phyloP scores from a whole-genome alignment of 2,329 filamentous ascomycete genomes.

The Sporothrix globosa region DNA sequence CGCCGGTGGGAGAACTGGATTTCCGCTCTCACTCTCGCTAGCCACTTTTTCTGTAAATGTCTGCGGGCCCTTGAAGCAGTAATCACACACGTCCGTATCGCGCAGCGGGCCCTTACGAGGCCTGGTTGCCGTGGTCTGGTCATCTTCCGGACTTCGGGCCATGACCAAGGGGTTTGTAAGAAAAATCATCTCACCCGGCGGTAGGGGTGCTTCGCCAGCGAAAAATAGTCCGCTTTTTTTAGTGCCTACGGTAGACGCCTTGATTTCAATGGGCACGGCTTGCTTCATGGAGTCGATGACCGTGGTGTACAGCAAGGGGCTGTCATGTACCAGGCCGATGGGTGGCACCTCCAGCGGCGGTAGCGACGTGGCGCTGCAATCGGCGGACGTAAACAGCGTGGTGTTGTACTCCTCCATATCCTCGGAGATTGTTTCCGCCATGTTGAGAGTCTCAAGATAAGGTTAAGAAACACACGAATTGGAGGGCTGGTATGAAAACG shows the following conservation, averaged over 20 bases:
- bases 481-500: neutral
- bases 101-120: neutral
- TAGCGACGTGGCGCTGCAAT: slow-evolving; percentile 16
- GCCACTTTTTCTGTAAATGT: slow-evolving; percentile 30
- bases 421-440: neutral
- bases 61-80: slow-evolving; percentile 38
- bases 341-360: slow-evolving; percentile 24
- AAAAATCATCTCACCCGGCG: slow-evolving; percentile 28
- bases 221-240: slow-evolving; percentile 29
- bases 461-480: neutral
- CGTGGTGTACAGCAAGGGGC: neutral
- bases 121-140: neutral
- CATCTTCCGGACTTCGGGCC: slow-evolving; percentile 19
- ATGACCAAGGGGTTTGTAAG: slow-evolving; percentile 25
- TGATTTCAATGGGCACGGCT: slow-evolving; percentile 24
- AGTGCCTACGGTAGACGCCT: slow-evolving; percentile 14
- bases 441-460: neutral
- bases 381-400: slow-evolving; percentile 1
- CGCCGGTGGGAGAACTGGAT: neutral
- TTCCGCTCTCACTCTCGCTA: slow-evolving; percentile 29
- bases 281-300: slow-evolving; percentile 28
- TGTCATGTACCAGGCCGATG: slow-evolving; percentile 11
- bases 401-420: slow-evolving; percentile 29
- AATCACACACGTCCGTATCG: slow-evolving; percentile 38
- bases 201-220: neutral